Evolutionary conservation across 441 rosid genomes (phyloP).

Genomic region (Pelargonium citronellum): DNA sequence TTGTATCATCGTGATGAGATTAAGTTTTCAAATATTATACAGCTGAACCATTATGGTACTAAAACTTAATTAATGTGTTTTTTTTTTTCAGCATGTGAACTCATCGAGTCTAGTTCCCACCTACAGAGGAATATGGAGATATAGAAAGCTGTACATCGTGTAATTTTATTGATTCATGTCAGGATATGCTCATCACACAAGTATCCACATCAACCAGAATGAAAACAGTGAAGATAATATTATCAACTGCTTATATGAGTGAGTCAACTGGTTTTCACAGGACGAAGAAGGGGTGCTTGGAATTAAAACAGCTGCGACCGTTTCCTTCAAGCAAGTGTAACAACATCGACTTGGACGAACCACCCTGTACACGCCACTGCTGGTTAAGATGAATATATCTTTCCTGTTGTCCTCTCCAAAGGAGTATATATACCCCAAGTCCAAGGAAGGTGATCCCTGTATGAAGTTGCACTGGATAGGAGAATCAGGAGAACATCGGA

Average conservation of each 20-base stretch:
- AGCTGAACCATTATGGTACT: constrained; percentile 23
- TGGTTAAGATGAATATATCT: constrained; percentile 21
- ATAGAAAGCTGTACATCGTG: background rate
- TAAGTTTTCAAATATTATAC: no score
- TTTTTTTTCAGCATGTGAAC: background rate
- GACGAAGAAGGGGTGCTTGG: constrained; percentile 11
- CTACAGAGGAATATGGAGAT: background rate
- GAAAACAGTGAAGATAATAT: background rate
- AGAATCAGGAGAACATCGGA: constrained; percentile 21
- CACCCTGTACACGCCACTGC: constrained; percentile 21
- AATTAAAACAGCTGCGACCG: background rate
- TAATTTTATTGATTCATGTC: background rate
- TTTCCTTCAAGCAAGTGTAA: constrained; percentile 18
- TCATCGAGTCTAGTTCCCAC: background rate
- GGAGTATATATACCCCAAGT: constrained; percentile 20
- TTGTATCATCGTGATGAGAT: no score
- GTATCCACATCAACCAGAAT: background rate
- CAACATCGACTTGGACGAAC: constrained; percentile 20
- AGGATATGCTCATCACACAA: background rate
- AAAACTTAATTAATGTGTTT: background rate
- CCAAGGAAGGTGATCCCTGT: constrained; percentile 9
- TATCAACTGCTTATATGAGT: background rate
- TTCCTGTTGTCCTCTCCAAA: constrained; percentile 25
- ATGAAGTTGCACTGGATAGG: constrained; percentile 15
- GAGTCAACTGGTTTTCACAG: background rate